phyloP scores from a whole-genome alignment of 2,329 filamentous ascomycete genomes.

The Dothideomycetes sp. region DNA sequence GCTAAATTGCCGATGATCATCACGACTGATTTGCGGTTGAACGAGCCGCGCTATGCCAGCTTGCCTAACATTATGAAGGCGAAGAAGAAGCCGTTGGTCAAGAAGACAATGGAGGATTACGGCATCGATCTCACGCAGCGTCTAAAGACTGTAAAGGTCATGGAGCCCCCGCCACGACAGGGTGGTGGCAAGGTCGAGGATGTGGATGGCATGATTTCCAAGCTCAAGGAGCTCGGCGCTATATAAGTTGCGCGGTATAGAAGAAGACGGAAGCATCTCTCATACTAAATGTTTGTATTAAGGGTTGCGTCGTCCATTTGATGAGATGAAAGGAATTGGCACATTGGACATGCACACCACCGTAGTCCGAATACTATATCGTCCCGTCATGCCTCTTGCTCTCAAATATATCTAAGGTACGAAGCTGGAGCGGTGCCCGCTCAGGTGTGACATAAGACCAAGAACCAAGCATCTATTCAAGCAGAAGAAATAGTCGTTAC shows the following conservation, averaged over 20 bases:
- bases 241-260: constrained; percentile 41
- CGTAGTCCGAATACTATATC: too few species aligned
- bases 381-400: too few species aligned
- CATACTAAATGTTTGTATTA: neutral
- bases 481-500: too few species aligned
- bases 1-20: constrained; percentile 85
- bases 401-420: too few species aligned
- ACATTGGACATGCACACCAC: too few species aligned
- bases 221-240: constrained; percentile 92
- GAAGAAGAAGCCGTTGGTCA: constrained; percentile 98
- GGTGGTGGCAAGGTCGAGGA: constrained; percentile 96
- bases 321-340: too few species aligned
- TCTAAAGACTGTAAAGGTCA: constrained; percentile 81
- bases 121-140: constrained; percentile 63
- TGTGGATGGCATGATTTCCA: constrained; percentile 85
- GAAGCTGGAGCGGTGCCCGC: too few species aligned
- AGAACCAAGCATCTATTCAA: too few species aligned
- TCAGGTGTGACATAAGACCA: too few species aligned
- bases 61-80: constrained; percentile 99
- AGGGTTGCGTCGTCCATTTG: too few species aligned
- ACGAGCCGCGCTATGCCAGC: constrained; percentile 89
- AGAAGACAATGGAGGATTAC: constrained; percentile 76
- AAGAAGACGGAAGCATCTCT: neutral
- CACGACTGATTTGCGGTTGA: constrained; percentile 87
- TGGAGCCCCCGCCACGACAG: constrained; percentile 76